phyloP scores from a whole-genome alignment of 306 rosid genomes.

The Acacia melanoxylon region DNA sequence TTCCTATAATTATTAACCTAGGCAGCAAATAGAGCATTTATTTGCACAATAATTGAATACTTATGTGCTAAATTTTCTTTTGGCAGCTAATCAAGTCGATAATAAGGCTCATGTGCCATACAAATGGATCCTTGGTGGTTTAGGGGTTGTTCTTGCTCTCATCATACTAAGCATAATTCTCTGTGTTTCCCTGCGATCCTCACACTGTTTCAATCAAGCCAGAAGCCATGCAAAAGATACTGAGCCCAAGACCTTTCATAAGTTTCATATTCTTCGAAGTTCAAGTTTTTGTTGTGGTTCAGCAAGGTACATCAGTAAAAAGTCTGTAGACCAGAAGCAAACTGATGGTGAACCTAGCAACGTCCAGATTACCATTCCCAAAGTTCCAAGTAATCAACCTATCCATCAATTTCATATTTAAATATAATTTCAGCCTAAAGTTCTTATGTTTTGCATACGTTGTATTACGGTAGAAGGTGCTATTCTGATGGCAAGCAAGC shows the following conservation, averaged over 20 bases:
- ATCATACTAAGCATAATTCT: conserved; percentile 56
- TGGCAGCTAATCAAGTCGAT: conserved; percentile 52
- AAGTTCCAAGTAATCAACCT: conserved; percentile 55
- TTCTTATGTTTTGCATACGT: background rate
- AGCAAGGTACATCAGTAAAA: conserved; percentile 77
- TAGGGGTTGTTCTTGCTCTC: conserved; percentile 69
- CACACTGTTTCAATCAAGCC: conserved; percentile 52
- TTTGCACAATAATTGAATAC: conserved; percentile 8
- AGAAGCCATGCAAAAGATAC: conserved; percentile 61
- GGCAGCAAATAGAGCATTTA: conserved; percentile 1
- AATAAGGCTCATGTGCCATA: conserved; percentile 73
- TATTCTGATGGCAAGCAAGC: conserved; percentile 1
- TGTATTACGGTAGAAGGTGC: background rate
- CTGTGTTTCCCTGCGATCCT: conserved; percentile 62
- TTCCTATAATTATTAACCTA: conserved; percentile 1
- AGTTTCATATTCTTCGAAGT: conserved; percentile 83
- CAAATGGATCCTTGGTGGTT: conserved; percentile 84
- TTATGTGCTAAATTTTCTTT: conserved; percentile 11
- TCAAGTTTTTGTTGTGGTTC: conserved; percentile 93
- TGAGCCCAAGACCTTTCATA: conserved; percentile 60
- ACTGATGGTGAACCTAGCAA: conserved; percentile 64
- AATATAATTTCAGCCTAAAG: conserved; percentile 13
- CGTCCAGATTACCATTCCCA: conserved; percentile 61
- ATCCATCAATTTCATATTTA: conserved; percentile 16
- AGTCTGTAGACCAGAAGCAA: conserved; percentile 69